Evolutionary conservation across 2,329 filamentous ascomycete species (phyloP).

Genomic region (Colletotrichum sp.): DNA sequence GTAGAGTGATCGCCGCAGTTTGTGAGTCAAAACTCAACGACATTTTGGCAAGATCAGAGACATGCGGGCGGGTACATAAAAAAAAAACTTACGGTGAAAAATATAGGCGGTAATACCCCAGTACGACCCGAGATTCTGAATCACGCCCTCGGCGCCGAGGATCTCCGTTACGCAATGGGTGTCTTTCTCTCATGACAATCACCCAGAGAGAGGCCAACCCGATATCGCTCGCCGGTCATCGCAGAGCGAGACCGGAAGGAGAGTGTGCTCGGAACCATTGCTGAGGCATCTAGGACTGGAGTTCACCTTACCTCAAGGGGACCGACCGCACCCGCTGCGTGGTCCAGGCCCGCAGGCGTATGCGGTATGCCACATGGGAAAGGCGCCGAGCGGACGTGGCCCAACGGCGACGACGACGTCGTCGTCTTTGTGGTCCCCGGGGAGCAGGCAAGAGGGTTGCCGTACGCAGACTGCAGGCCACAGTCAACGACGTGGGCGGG

Average conservation of each 20-base stretch:
- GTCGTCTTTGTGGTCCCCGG: not conserved
- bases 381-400: not conserved
- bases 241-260: constrained; percentile 3
- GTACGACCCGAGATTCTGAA: not conserved
- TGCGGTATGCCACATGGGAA: not conserved
- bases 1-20: not conserved
- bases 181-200: not conserved
- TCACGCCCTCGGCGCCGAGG: not conserved
- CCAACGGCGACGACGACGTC: not conserved
- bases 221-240: constrained; percentile 3
- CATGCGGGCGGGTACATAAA: not conserved
- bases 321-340: not conserved
- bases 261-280: not conserved
- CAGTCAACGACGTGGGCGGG: not conserved
- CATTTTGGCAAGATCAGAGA: not conserved
- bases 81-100: not conserved
- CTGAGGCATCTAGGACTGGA: not conserved
- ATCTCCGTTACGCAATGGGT: not conserved
- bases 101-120: not conserved
- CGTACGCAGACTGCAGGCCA: not conserved
- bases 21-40: not conserved
- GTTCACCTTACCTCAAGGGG: not conserved
- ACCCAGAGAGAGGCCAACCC: not conserved
- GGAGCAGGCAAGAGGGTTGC: not conserved
- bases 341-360: not conserved